A percentile compares a stretch with the other conserved stretches of the same genome.
These are phyloP conservation scores for Termitomyces titanicus DNA, from an alignment of 768 basidiomycete genomes.

Conservation along the genomic window DNA sequence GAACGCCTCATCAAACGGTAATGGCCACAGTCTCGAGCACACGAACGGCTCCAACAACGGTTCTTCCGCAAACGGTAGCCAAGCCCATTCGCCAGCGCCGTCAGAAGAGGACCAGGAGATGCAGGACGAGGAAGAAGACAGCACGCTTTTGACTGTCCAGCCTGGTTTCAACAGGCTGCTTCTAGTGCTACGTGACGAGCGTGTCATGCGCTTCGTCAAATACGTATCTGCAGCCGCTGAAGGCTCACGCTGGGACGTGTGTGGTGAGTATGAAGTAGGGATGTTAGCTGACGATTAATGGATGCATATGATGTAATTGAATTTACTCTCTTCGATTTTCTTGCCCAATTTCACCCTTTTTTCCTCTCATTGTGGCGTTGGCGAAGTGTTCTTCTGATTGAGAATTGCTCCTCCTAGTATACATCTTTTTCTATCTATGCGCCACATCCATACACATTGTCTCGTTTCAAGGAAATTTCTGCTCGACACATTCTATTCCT, in stretches of 20 bases:
- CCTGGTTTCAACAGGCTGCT: slow-evolving; percentile 88
- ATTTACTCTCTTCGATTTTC: background rate
- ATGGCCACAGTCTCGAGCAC: background rate
- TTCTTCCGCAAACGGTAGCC: slow-evolving; percentile 9
- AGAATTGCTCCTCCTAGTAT: background rate
- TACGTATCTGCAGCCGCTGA: slow-evolving; percentile 88
- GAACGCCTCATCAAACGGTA: slow-evolving; percentile 16
- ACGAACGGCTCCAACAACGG: background rate
- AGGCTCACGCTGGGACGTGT: slow-evolving; percentile 92
- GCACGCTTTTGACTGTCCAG: slow-evolving; percentile 81
- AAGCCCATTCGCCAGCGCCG: slow-evolving; percentile 13
- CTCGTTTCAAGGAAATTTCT: background rate
- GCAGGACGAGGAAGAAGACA: slow-evolving; percentile 59
- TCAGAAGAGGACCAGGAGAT: slow-evolving; percentile 41
- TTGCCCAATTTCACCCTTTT: background rate
- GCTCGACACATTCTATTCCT: background rate
- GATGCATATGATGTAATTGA: background rate
- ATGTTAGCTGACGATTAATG: slow-evolving; percentile 59
- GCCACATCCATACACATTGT: background rate
- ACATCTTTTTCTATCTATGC: background rate
- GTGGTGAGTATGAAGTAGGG: slow-evolving; percentile 89
- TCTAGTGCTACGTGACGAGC: slow-evolving; percentile 87
- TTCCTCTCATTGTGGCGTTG: background rate
- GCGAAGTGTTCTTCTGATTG: background rate
- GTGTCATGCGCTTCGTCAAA: slow-evolving; percentile 94